Conservation (phyloP, 345 rosid genomes). For the Brassica carinata region DNA sequence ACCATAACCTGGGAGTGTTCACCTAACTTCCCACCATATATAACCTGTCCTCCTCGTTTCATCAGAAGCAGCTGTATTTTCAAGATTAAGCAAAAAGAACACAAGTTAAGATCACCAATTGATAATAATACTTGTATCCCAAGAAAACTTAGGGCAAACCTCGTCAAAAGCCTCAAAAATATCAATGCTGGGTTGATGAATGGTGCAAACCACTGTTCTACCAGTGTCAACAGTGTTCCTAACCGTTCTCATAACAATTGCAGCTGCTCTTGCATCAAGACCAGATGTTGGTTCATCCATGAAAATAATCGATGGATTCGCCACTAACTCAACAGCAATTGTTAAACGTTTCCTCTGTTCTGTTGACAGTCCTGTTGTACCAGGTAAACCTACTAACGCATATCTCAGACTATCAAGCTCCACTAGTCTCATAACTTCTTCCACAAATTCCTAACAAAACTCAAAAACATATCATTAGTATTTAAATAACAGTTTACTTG, state of each 20-base stretch:
- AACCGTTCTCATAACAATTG: conserved; percentile 92
- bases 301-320: conserved; percentile 88
- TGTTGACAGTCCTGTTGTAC: conserved; percentile 83
- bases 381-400: conserved; percentile 87
- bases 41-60: conserved; percentile 92
- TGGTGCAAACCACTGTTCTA: conserved; percentile 91
- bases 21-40: conserved; percentile 89
- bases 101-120: conserved; percentile 10
- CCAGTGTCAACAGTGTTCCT: conserved; percentile 97
- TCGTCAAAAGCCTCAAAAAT: conserved; percentile 96
- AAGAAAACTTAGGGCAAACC: conserved; percentile 47
- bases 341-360: conserved; percentile 94
- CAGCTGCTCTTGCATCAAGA: conserved; percentile 97
- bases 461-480: not conserved
- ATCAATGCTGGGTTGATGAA: conserved; percentile 94
- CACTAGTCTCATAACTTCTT: conserved; percentile 88
- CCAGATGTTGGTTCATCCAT: conserved; percentile 99
- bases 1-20: conserved; percentile 61
- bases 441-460: conserved; percentile 82
- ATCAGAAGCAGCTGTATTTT: conserved; percentile 77
- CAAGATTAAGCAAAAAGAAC: not conserved
- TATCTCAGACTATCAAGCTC: conserved; percentile 73
- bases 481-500: too few relatives aligned
- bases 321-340: conserved; percentile 95
- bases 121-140: conserved; percentile 5